Base-by-base conservation (phyloP, 2,329 filamentous ascomycete species). In the Huntiella bhutanensis region DNA sequence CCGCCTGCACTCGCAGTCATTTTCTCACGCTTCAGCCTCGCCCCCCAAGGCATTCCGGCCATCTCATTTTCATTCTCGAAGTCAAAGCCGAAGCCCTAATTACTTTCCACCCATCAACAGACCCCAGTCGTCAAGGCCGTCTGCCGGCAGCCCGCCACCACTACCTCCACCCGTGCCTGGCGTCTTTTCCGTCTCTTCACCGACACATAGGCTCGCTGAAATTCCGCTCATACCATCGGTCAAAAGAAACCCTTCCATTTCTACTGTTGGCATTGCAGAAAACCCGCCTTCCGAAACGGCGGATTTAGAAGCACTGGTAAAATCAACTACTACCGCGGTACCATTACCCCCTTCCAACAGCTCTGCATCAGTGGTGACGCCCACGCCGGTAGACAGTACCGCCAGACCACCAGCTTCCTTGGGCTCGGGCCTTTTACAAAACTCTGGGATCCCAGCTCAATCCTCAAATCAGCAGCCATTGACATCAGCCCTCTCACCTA, bases 391-490 rank as follows among this genome's bases (percentile, higher is more conserved):
- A 28, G 22, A 28, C 5, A 28, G 22, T 28, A 10, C 22, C 22
- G 41, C 22, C 33, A 28, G 19, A 28, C 19, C 13, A 28, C 41
- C 33, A 43, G 41, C 41, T 34, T 19, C 12, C 13, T 35, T 33
- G 41, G 41, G 41, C 41, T 43, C 41, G 41, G 41, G 15, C 32
- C 41, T 34, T 43, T 12, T 43, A 34, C 41, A 32, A 43, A 17
- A 34, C 41, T 28, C 17, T 34, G 41, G n/a, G 10, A 43, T 34
- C 41, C 22, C 32, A 43, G 28, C 28, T 8, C 41, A 43, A 13
- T 28, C 13, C 28, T 43, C 32, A 22, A 19, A 15, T 17, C 44
- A 33, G 33, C 22, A 13, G 22, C 19, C 40, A 28, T 28, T 28
- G 17, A 13, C 40, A 41, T 41, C 40, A n/a, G 40, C 12, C 15